Conservation (phyloP, 345 rosid species). For the Rhodomyrtus tomentosa region DNA sequence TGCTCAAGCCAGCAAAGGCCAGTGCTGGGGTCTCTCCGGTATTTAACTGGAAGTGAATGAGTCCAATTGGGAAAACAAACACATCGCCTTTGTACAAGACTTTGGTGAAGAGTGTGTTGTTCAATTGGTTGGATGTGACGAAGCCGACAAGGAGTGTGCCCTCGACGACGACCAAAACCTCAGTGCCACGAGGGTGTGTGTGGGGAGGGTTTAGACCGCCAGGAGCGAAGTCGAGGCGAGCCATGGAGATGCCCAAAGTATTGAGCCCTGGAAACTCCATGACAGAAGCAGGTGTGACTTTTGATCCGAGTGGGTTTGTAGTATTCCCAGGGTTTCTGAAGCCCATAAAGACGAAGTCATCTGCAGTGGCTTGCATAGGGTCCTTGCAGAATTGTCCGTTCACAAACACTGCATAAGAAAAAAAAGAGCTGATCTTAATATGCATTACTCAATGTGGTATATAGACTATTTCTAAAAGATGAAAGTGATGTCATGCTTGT, state of each 20-base stretch:
- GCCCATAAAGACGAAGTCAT: background rate
- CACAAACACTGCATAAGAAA: background rate
- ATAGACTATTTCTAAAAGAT: background rate
- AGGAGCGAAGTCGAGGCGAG: slow-evolving; percentile 10
- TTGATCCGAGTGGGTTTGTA: slow-evolving; percentile 7
- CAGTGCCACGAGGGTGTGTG: slow-evolving; percentile 26
- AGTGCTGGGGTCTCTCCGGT: slow-evolving; percentile 19
- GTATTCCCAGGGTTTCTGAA: slow-evolving; percentile 8
- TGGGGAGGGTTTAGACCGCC: slow-evolving; percentile 31
- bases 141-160: slow-evolving; percentile 19
- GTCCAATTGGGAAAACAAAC: slow-evolving; percentile 23
- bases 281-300: slow-evolving; percentile 1
- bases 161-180: slow-evolving; percentile 18
- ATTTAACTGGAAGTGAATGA: slow-evolving; percentile 22
- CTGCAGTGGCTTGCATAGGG: background rate
- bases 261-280: slow-evolving; percentile 10
- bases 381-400: background rate
- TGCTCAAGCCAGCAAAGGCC: slow-evolving; percentile 11
- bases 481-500: background rate
- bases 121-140: slow-evolving; percentile 12
- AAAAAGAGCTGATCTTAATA: background rate
- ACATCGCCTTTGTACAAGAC: slow-evolving; percentile 10
- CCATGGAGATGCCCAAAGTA: slow-evolving; percentile 16
- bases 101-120: slow-evolving; percentile 8
- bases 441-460: background rate